Base-by-base conservation (phyloP, 192 early-diverging fungal genomes). In the Coemansia sp. region DNA sequence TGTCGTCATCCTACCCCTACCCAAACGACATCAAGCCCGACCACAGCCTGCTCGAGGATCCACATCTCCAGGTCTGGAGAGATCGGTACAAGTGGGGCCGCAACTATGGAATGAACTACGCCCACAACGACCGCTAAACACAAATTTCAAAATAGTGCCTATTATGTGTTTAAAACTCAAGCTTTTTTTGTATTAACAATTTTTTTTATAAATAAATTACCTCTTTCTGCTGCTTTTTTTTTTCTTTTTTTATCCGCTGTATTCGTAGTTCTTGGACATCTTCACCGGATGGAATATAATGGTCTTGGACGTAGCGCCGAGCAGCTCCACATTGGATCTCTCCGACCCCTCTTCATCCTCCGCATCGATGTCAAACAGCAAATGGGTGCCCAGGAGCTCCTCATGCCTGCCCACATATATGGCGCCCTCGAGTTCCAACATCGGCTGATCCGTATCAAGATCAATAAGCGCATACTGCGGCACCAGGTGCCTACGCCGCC, bases 31-130 rank as follows among this genome's bases (percentile, higher is more conserved):
- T 61, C 35, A 61, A 69, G 42, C 70, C 76, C 13, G 76, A 78
- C 32, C 60, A 73, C 58, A 67, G 32, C 16, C 48, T 78, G 29
- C 70, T 78, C 5, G 76, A 67, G 28, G 76, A 78, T 6, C 76
- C 76, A 8, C 56, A 73, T 5, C 61, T 78, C 11, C 76, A 78
- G 67, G 67, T 70, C 35, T 78, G 76, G 76, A 50, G 76, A 23
- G 67, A 72, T 62, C 45, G 76, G 10, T 78, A 78, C 64, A 78
- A 73, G 58, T 78, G 76, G 76, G 76, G 76, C 34, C 58, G 76
- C 6, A 56, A 67, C 50, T 78, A 78, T 54, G 76, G 76, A 4
- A 67, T 78, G 65, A 78, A 78, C 67, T 78, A 69, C 66, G 70
- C 76, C 0, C 76, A 78, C 50, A 78, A 78, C 64, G 76, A 78